phyloP scores from a whole-genome alignment of 176 grass and related monocot genomes.

The Lolium rigidum region DNA sequence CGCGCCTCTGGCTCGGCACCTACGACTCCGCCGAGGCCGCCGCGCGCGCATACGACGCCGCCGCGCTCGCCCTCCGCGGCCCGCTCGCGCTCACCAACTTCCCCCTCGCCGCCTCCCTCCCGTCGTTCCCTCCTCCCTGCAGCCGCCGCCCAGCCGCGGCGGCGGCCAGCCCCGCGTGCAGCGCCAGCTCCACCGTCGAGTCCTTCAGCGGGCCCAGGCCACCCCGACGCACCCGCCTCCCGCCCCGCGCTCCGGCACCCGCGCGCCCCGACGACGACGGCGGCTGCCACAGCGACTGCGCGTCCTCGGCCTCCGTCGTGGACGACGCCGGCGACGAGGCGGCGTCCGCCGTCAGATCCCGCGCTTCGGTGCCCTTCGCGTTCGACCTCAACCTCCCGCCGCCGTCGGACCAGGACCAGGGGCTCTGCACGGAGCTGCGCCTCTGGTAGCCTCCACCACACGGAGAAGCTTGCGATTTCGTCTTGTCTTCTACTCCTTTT shows the following conservation, averaged over 20 bases:
- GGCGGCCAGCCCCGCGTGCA: conserved; percentile 45
- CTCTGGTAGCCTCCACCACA: conserved; percentile 36
- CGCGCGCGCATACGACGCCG: conserved; percentile 70
- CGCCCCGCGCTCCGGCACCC: neutral
- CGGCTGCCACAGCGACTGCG: conserved; percentile 61
- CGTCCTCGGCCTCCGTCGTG: conserved; percentile 63
- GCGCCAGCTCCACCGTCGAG: conserved; percentile 60
- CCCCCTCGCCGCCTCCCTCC: neutral
- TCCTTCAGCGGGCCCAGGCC: conserved; percentile 40
- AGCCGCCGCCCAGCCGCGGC: too few species aligned
- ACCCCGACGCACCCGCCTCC: neutral
- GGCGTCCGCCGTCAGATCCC: conserved; percentile 34
- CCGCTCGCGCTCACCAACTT: conserved; percentile 61
- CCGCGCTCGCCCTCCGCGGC: conserved; percentile 54
- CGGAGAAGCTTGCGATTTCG: conserved; percentile 16
- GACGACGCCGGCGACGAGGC: conserved; percentile 49
- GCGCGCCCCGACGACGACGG: conserved; percentile 6
- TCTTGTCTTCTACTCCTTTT: neutral
- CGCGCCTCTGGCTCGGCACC: conserved; percentile 66
- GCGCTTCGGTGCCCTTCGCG: conserved; percentile 9
- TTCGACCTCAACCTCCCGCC: conserved; percentile 54
- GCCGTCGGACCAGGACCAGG: conserved; percentile 11
- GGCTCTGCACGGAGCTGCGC: conserved; percentile 47
- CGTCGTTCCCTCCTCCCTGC: neutral
- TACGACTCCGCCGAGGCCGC: conserved; percentile 77